Conservation (phyloP, 352 stramenopile genomes). For the Phytophthora pluvialis region DNA sequence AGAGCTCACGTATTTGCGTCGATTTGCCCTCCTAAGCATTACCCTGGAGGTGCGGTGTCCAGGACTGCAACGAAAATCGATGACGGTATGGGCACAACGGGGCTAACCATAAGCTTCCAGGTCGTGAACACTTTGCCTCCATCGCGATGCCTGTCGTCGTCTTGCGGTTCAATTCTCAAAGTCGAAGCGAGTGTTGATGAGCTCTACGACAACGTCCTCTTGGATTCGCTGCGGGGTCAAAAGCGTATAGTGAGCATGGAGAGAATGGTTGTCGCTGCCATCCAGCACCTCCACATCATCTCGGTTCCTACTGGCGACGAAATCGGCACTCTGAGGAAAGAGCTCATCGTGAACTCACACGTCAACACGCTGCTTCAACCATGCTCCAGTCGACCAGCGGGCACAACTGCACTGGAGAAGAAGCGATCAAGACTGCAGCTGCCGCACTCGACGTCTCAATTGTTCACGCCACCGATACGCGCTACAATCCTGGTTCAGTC, state of each 20-base stretch:
- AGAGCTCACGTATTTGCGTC: constrained; percentile 48
- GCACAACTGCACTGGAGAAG: constrained; percentile 26
- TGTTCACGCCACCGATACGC: constrained; percentile 12
- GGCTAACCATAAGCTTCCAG: constrained; percentile 42
- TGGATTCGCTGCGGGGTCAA: constrained; percentile 10
- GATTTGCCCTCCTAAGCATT: constrained; percentile 29
- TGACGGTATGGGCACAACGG: constrained; percentile 4
- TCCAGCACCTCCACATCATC: constrained; percentile 53
- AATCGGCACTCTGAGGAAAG: constrained; percentile 20
- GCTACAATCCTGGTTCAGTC: constrained; percentile 49
- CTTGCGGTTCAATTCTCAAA: constrained; percentile 7
- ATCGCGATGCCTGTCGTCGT: constrained; percentile 7
- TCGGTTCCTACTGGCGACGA: constrained; percentile 33
- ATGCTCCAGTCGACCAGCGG: constrained; percentile 14
- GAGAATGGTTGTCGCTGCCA: constrained; percentile 36
- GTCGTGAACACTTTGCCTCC: constrained; percentile 25
- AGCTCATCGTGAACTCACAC: constrained; percentile 48
- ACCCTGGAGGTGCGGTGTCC: constrained; percentile 1
- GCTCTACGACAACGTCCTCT: constrained; percentile 34
- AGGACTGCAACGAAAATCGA: not conserved
- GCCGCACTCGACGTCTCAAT: constrained; percentile 17
- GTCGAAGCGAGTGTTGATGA: constrained; percentile 42
- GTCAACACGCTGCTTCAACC: constrained; percentile 39
- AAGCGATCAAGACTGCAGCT: constrained; percentile 34
- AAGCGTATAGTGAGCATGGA: constrained; percentile 40